These are phyloP conservation scores for Rutidosis leptorrhynchoides DNA, from an alignment of 129 eudicot species.

Conservation along the genomic window DNA sequence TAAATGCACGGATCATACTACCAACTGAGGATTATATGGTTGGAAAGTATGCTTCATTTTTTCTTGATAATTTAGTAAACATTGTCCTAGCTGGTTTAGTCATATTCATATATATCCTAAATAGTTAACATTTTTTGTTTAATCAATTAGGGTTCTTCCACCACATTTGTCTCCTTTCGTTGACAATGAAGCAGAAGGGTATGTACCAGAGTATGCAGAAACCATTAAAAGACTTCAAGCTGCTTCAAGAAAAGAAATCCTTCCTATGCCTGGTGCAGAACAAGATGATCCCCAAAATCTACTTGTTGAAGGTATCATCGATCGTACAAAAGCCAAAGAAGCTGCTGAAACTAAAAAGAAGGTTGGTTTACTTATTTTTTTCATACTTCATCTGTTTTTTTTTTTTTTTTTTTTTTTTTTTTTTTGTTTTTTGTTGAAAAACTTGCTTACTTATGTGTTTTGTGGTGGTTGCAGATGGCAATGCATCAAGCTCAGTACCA, in stretches of 20 bases:
- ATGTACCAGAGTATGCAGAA: constrained; percentile 86
- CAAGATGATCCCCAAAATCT: constrained; percentile 63
- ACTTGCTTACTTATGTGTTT: neutral
- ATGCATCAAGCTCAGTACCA: too few relatives aligned
- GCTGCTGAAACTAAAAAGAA: constrained; percentile 62
- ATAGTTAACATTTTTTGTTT: neutral
- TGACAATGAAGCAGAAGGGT: constrained; percentile 83
- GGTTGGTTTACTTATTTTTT: constrained; percentile 26
- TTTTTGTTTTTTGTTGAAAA: neutral
- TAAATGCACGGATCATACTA: constrained; percentile 69
- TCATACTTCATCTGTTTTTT: neutral
- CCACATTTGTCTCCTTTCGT: constrained; percentile 96
- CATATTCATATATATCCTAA: neutral
- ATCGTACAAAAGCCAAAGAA: constrained; percentile 70
- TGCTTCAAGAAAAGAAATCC: constrained; percentile 76
- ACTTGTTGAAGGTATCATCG: constrained; percentile 57
- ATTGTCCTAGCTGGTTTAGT: neutral
- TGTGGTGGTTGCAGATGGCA: constrained; percentile 47
- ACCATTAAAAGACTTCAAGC: constrained; percentile 79
- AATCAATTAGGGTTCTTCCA: constrained; percentile 56
- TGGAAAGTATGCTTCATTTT: constrained; percentile 53
- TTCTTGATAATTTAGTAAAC: neutral
- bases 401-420: constrained; percentile 10
- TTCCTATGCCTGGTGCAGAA: constrained; percentile 83
- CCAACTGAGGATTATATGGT: constrained; percentile 76